These are phyloP conservation scores for Phlebopus sp. DNA, from an alignment of 1,284 basidiomycete species.

Conservation along the genomic window DNA sequence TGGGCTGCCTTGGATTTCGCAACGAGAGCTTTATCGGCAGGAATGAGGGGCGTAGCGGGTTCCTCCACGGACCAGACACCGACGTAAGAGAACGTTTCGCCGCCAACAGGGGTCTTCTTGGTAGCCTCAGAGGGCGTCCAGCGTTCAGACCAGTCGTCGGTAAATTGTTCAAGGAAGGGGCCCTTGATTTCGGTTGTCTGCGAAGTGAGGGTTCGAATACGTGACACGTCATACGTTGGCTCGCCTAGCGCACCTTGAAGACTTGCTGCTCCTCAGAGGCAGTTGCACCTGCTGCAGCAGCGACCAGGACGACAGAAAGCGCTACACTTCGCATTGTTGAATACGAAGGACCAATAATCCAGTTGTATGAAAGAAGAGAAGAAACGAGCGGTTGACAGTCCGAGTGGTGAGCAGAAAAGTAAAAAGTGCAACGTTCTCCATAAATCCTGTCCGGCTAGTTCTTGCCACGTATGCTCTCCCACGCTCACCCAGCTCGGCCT, in stretches of 20 bases:
- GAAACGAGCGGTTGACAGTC: slow-evolving; percentile 35
- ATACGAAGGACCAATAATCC: slow-evolving; percentile 60
- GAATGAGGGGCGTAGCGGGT: slow-evolving; percentile 67
- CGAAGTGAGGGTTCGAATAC: slow-evolving; percentile 8
- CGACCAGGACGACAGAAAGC: slow-evolving; percentile 66
- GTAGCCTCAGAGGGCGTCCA: slow-evolving; percentile 98
- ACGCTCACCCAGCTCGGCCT: slow-evolving; percentile 19
- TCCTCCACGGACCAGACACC: slow-evolving; percentile 98
- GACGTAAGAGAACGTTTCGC: slow-evolving; percentile 94
- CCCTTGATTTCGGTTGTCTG: slow-evolving; percentile 83
- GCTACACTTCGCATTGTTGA: slow-evolving; percentile 77
- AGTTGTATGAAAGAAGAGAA: slow-evolving; percentile 33
- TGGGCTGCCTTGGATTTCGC: slow-evolving; percentile 92
- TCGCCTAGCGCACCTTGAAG: slow-evolving; percentile 55
- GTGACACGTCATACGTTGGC: neutral
- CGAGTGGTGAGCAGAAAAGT: slow-evolving; percentile 20
- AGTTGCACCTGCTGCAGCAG: slow-evolving; percentile 59
- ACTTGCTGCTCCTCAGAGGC: slow-evolving; percentile 60
- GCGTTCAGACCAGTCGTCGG: slow-evolving; percentile 83
- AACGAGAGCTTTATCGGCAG: slow-evolving; percentile 86
- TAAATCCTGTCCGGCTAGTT: slow-evolving; percentile 36
- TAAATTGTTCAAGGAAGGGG: slow-evolving; percentile 98
- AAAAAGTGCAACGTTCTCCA: slow-evolving; percentile 20
- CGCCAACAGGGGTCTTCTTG: slow-evolving; percentile 92
- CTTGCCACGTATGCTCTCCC: slow-evolving; percentile 51